Evolutionary conservation across 306 rosid genomes (phyloP).

Genomic region (Lotus japonicus): DNA sequence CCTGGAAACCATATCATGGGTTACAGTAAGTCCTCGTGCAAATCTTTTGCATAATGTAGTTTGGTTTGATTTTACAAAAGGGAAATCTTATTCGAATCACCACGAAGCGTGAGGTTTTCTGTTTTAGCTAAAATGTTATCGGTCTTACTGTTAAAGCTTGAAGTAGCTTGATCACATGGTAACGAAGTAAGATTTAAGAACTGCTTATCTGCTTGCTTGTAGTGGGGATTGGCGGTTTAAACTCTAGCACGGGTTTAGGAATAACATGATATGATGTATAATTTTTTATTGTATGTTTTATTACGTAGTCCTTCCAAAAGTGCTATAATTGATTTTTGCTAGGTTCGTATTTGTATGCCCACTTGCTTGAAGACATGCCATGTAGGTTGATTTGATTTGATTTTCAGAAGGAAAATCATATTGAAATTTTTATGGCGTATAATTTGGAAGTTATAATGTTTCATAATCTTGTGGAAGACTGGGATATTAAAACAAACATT

Average conservation of each 20-base stretch:
- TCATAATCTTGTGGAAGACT: not conserved
- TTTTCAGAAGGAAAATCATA: too few relatives aligned
- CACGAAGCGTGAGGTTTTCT: not conserved
- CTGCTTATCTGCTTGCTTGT: not conserved
- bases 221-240: not conserved
- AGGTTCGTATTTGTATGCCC: too few relatives aligned
- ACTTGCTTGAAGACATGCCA: too few relatives aligned
- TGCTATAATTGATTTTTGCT: too few relatives aligned
- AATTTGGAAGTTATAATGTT: not conserved
- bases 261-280: not conserved
- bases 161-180: not conserved
- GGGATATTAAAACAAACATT: not conserved
- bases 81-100: not conserved
- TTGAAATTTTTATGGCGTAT: not conserved
- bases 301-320: too few relatives aligned
- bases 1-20: slow-evolving; percentile 87
- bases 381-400: too few relatives aligned
- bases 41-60: not conserved
- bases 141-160: not conserved
- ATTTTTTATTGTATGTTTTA: too few relatives aligned
- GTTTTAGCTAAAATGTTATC: not conserved
- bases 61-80: not conserved
- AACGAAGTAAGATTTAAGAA: not conserved
- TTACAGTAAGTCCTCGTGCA: slow-evolving; percentile 56
- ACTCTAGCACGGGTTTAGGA: not conserved